Base-by-base conservation (phyloP, 2,329 filamentous ascomycete species). In the Claviceps quebecensis region DNA sequence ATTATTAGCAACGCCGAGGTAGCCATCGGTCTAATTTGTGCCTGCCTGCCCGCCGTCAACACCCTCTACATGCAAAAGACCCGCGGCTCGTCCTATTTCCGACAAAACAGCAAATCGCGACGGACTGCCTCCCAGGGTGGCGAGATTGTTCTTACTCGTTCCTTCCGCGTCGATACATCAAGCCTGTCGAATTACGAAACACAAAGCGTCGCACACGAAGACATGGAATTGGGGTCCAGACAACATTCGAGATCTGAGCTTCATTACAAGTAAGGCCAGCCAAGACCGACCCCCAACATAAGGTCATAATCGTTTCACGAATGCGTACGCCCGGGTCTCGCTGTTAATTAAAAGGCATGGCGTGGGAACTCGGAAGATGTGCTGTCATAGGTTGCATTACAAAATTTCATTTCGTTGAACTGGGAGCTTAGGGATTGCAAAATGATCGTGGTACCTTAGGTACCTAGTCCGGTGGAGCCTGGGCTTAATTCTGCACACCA, bases 21-120 rank as follows among this genome's bases (percentile, higher is more conserved):
- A 0, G 62, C 61, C 22, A 60, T 65, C 19, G 63, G 62, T 3
- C 56, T 65, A 16, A 63, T 65, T 19, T 65, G 61, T 49, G 56
- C 62, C 2, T 65, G 63, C 41, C 54, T 65, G 1, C 63, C 61
- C 0, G 59, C 61, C n/a, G 49, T 59, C 17, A 64, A 59, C 37
- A 56, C 57, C 2, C 52, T 63, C 17, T 57, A 55, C 47, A 50
- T 55, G 3, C 52, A 53, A 22, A 50, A 49, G 36, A 52, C 23
- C 47, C 56, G 51, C 17, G 56, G 57, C 4, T 60, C 60, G 14
- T 54, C 58, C 0, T 64, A 60, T 39, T 57, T 56, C 4, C n/a
- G 57, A 44, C 56, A 62, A 13, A 56, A 48, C 14, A 54, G 53
- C 43, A 52, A 52, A 5, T 51, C 49, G 1, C 54, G 49, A 14